Evolutionary conservation across 495 filamentous ascomycete species (phyloP).

Genomic region (Apodospora peruviana): DNA sequence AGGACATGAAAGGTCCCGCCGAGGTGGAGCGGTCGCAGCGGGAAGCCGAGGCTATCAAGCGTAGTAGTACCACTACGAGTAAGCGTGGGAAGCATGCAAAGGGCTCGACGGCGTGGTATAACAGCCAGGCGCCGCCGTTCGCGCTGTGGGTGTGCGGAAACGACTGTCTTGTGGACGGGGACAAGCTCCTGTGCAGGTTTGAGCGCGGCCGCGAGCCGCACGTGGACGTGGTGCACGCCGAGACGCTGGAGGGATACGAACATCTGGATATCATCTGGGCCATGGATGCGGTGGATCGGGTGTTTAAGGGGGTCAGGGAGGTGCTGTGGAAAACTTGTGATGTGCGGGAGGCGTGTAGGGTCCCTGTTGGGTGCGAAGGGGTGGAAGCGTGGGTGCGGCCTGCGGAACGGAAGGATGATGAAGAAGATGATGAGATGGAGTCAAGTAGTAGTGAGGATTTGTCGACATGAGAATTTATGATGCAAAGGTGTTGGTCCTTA

Average conservation of each 20-base stretch:
- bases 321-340: constrained; percentile 72
- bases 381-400: constrained; percentile 29
- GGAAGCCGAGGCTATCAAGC: no score
- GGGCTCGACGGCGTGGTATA: constrained; percentile 69
- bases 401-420: constrained; percentile 6
- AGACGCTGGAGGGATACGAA: constrained; percentile 85
- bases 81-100: constrained; percentile 27
- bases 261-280: constrained; percentile 97
- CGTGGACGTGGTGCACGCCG: constrained; percentile 72
- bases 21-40: no score
- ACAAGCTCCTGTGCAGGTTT: constrained; percentile 66
- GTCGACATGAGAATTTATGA: no score
- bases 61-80: no score
- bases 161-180: constrained; percentile 81
- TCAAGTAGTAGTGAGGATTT: constrained; percentile 25
- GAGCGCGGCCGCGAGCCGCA: constrained; percentile 75
- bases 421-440: constrained; percentile 9
- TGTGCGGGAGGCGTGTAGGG: constrained; percentile 51
- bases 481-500: no score
- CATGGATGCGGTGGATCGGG: constrained; percentile 79
- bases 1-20: constrained; percentile 1
- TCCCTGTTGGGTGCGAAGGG: constrained; percentile 59
- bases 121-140: constrained; percentile 71
- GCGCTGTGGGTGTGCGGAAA: constrained; percentile 84
- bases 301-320: constrained; percentile 74